Conservation (phyloP, 2,329 filamentous ascomycete genomes). For the Malbranchea zuffiana region DNA sequence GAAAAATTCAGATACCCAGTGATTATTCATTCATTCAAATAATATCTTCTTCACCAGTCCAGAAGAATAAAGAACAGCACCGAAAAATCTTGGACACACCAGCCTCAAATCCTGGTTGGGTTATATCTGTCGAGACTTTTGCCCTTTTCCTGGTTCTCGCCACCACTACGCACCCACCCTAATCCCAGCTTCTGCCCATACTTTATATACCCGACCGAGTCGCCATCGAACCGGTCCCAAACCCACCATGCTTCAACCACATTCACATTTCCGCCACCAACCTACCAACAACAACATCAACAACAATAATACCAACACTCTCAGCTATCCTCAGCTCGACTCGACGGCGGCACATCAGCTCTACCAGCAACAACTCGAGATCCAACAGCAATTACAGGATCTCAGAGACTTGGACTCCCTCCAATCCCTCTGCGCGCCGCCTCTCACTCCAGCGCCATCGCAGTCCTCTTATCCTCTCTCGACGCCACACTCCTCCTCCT, state of each 20-base stretch:
- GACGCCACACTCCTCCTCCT: constrained; percentile 8
- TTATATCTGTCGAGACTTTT: too few relatives aligned
- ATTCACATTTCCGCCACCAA: constrained; percentile 1
- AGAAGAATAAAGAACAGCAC: too few relatives aligned
- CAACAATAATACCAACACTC: constrained; percentile 7
- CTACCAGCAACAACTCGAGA: constrained; percentile 1
- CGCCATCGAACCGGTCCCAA: too few relatives aligned
- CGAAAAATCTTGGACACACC: too few relatives aligned
- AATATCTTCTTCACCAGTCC: too few relatives aligned
- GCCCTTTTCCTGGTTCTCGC: too few relatives aligned
- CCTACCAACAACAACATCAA: constrained; percentile 7
- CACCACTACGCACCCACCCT: constrained; percentile 2
- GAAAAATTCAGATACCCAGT: too few relatives aligned
- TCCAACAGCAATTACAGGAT: background rate
- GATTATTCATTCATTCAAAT: too few relatives aligned
- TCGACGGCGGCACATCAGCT: too few relatives aligned
- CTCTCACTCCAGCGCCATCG: constrained; percentile 11
- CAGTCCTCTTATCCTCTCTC: constrained; percentile 10
- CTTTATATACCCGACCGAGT: too few relatives aligned
- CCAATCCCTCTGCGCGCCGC: constrained; percentile 6
- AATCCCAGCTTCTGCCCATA: constrained; percentile 1
- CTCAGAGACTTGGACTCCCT: constrained; percentile 2
- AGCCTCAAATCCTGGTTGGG: too few relatives aligned
- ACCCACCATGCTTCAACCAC: background rate
- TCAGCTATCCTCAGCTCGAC: constrained; percentile 3